Base-by-base conservation (phyloP, 768 basidiomycete genomes). In the Trametes villosa region DNA sequence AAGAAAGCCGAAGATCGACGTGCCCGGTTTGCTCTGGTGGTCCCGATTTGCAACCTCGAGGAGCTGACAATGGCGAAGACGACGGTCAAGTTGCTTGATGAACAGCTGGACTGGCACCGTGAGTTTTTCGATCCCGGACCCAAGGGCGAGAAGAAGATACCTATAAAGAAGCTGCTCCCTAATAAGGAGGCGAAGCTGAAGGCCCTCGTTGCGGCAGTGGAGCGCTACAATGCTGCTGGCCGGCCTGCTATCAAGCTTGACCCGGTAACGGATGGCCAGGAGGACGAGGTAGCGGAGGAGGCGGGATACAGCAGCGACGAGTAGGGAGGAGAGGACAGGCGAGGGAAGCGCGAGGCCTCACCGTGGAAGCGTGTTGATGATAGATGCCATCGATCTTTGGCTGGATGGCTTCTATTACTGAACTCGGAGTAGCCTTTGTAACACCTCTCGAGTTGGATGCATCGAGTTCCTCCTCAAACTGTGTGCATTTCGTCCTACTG, bases 61-160 rank as follows among this genome's bases (percentile, higher is more conserved):
- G 20, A 26, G 47, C 29, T 49, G 1, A 31, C 30, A 4, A 3
- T 52, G 22, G 24, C 20, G 22, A 40, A 17, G 24, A 27, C 20
- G 9, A 27, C 2, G 8, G 13, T 22, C 50, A 27, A 27, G 24
- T 17, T 8, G 18, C 18, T 52, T 38, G n/a, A 38, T 9, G 34
- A 38, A 3, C 36, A 52, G 5, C 50, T 52, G 2, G 50, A 22
- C 9, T 52, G 50, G 50, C 36, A 52, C 22, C 34, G 50, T 9
- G 34, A 52, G 36, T 52, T 52, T 36, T 17, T 49, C 9, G 47
- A 49, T n/a, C 7, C 15, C n/a, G 47, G 47, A 49, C 47, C 47
- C 15, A 49, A 31, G 29, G 47, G 7, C 2, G 18, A 30, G 2
- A 49, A 49, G 30, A 49, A 49, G 29, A 49, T 49, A 20, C 47